Evolutionary conservation across 495 filamentous ascomycete species (phyloP), one percentile per base, ranked within the genome.

Genomic region (Neurospora sp.): DNA sequence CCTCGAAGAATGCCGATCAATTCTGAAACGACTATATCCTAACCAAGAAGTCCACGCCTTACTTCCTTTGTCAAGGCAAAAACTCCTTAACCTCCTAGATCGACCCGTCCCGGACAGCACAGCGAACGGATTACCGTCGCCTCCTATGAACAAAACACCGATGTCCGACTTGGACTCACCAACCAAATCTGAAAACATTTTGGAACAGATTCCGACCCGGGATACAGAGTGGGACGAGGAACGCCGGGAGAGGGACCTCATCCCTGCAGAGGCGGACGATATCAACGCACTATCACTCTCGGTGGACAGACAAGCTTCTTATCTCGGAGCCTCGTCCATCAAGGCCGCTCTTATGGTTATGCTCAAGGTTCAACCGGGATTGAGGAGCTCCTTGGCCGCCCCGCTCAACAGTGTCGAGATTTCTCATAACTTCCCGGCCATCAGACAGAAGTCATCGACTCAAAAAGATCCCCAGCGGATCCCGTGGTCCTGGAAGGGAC

Each of bases 321-420:
- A 94, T 75, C 84, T 95, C 2, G 92, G 92, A 8, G 89, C 92
- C n/a, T 93, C 91, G 0, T 95, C 92, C 22, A 91, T 95, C 75
- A 91, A 91, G 75, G 92, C 92, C 0, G 91, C 91, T 10, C 85
- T 95, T 31, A 91, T 93, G 81, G 92, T 94, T 69, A 94, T 95
- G 81, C 87, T 93, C 73, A 91, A 89, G 83, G 87, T 92, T 40
- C 90, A 91, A 70, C 92, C 92, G 5, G 86, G 85, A 31, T 85
- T 90, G 27, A 79, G 87, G 41, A 83, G 85, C 20, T 89, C 88
- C 18, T 88, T 93, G 69, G 81, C 87, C 31, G 82, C 85, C 73
- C 79, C 85, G 27, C 76, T 86, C 70, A 83, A 82, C 79, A 82
- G 80, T 76, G 81, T 84, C 75, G 83, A 83, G 74, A 82, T 82